Conservation (phyloP, 768 basidiomycete species). For the Pleurotus sapidus region DNA sequence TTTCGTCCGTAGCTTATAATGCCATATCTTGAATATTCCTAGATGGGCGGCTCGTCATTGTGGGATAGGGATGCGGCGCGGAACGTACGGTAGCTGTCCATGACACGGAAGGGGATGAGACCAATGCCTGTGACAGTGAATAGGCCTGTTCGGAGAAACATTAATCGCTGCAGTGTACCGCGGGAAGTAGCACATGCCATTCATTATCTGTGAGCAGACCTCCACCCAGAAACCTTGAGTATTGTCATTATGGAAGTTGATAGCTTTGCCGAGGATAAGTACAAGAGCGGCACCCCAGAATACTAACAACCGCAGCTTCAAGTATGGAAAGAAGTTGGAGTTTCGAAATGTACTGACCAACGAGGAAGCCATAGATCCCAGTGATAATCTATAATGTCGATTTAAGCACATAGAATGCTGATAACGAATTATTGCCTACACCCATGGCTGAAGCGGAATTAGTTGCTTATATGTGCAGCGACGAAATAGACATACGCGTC, state of each 20-base stretch:
- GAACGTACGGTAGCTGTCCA: constrained; percentile 71
- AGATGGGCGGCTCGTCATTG: neutral
- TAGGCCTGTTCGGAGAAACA: constrained; percentile 39
- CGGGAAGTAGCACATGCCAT: constrained; percentile 39
- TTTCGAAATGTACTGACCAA: constrained; percentile 39
- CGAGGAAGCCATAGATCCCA: constrained; percentile 75
- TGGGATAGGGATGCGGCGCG: neutral
- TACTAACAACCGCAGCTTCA: constrained; percentile 31
- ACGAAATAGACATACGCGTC: constrained; percentile 54
- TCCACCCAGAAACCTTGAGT: constrained; percentile 83
- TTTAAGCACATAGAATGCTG: constrained; percentile 7
- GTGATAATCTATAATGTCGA: constrained; percentile 45
- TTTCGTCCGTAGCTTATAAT: constrained; percentile 60
- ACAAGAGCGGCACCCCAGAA: constrained; percentile 90
- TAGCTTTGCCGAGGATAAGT: constrained; percentile 63
- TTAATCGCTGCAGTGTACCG: too few relatives aligned
- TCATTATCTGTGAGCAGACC: constrained; percentile 71
- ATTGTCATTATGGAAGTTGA: constrained; percentile 67
- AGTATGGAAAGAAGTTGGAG: neutral
- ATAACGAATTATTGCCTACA: constrained; percentile 32
- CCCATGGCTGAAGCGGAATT: constrained; percentile 52
- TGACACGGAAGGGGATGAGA: constrained; percentile 68
- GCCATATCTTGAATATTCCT: constrained; percentile 77
- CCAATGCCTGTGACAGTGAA: constrained; percentile 83
- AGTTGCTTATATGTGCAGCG: neutral